These are phyloP conservation scores for Elaeagnus macrophylla DNA, from an alignment of 306 rosid species.

Conservation along the genomic window DNA sequence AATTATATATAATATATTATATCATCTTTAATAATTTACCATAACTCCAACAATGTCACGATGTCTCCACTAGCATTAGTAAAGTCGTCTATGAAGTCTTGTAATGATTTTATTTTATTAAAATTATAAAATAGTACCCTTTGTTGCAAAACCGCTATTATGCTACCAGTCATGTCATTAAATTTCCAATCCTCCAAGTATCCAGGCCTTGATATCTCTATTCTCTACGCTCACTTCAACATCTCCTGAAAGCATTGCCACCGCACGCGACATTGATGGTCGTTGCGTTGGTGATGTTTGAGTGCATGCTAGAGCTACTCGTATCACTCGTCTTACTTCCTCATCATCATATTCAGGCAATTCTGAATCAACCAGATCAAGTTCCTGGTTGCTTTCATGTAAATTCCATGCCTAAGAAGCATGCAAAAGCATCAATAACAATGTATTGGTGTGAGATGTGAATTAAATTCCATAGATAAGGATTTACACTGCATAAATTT, in stretches of 20 bases:
- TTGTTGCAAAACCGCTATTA: slow-evolving; percentile 13
- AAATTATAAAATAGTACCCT: too few relatives aligned
- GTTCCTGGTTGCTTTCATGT: slow-evolving; percentile 4
- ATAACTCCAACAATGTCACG: too few relatives aligned
- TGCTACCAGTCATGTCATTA: slow-evolving; percentile 28
- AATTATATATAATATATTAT: too few relatives aligned
- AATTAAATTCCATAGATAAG: neutral
- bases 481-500: neutral
- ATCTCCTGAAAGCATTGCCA: slow-evolving; percentile 70
- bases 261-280: slow-evolving; percentile 70
- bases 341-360: slow-evolving; percentile 32
- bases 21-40: too few relatives aligned
- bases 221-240: slow-evolving; percentile 45
- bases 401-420: slow-evolving; percentile 14
- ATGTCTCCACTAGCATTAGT: too few relatives aligned
- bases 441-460: neutral
- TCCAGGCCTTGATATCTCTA: slow-evolving; percentile 54
- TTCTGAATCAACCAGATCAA: slow-evolving; percentile 27
- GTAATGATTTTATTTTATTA: too few relatives aligned
- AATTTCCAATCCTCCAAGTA: slow-evolving; percentile 60
- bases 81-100: too few relatives aligned
- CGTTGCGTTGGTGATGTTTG: slow-evolving; percentile 50
- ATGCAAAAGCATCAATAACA: neutral
- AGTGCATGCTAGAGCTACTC: slow-evolving; percentile 56
- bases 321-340: slow-evolving; percentile 38